Percentiles rank a stretch among this genome's conserved stretches.
These are phyloP conservation scores for Sisymbrium irio DNA, from an alignment of 345 rosid genomes.

Conservation along the genomic window DNA sequence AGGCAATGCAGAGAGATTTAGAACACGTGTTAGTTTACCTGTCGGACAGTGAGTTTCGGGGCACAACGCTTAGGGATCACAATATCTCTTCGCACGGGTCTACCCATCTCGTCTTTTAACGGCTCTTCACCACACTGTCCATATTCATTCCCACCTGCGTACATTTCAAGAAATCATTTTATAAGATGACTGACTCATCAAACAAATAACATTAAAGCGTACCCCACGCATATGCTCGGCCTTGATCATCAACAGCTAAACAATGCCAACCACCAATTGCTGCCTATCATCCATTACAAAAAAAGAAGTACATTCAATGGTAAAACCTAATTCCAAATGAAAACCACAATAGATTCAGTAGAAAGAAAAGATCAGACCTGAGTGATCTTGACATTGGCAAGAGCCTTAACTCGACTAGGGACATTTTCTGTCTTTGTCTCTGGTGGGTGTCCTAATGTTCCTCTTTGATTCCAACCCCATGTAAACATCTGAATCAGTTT, in stretches of 20 bases:
- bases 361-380: slow-evolving; percentile 53
- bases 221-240: slow-evolving; percentile 98
- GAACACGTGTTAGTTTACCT: slow-evolving; percentile 43
- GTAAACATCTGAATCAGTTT: slow-evolving; percentile 73
- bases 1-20: background rate
- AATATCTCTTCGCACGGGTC: slow-evolving; percentile 81
- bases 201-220: background rate
- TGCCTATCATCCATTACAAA: slow-evolving; percentile 52
- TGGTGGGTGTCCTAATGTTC: slow-evolving; percentile 91
- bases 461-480: slow-evolving; percentile 99
- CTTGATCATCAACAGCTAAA: slow-evolving; percentile 98
- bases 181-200: background rate
- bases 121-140: slow-evolving; percentile 99
- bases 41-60: slow-evolving; percentile 74
- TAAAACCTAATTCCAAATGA: background rate
- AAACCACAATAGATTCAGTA: background rate
- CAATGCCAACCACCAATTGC: slow-evolving; percentile 99
- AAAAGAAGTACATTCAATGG: background rate
- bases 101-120: slow-evolving; percentile 73
- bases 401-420: slow-evolving; percentile 79
- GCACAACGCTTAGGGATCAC: slow-evolving; percentile 90
- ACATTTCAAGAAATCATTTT: background rate
- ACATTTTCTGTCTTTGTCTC: slow-evolving; percentile 81
- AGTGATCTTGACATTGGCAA: slow-evolving; percentile 68
- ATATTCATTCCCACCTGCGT: slow-evolving; percentile 89